A percentile compares a stretch with the other conserved stretches of the same genome.
These are phyloP conservation scores for Candida anglica DNA, from an alignment of 805 yeast species.

Conservation along the genomic window DNA sequence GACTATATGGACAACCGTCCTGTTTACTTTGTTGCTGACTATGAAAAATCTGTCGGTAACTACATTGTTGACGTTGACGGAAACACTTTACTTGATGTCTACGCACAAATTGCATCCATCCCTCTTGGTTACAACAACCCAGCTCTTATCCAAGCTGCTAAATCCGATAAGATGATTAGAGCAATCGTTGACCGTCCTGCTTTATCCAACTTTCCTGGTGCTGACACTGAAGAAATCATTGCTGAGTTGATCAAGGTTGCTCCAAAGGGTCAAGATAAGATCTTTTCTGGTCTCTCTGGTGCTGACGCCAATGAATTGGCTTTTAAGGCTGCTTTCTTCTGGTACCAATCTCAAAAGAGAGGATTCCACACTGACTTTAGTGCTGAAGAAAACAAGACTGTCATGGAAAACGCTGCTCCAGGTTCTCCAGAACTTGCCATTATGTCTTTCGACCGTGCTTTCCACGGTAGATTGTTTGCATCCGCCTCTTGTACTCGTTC, in stretches of 20 bases:
- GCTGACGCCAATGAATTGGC: constrained; percentile 90
- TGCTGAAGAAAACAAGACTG: constrained; percentile 62
- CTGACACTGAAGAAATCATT: constrained; percentile 58
- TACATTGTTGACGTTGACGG: constrained; percentile 81
- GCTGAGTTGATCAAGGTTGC: constrained; percentile 56
- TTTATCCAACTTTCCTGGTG: constrained; percentile 74
- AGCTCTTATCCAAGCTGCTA: constrained; percentile 62
- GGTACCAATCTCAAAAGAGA: constrained; percentile 67
- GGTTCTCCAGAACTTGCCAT: constrained; percentile 87
- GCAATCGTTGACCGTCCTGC: constrained; percentile 85
- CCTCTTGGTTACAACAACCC: constrained; percentile 88
- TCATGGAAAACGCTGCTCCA: constrained; percentile 81
- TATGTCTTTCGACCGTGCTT: constrained; percentile 79
- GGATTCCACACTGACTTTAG: constrained; percentile 61
- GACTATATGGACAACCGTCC: constrained; percentile 69
- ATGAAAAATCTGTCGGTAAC: constrained; percentile 71
- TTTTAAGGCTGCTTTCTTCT: constrained; percentile 83
- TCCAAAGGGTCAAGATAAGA: constrained; percentile 69
- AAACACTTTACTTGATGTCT: constrained; percentile 66
- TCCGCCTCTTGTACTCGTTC: constrained; percentile 89
- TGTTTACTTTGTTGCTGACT: constrained; percentile 73
- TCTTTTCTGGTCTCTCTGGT: constrained; percentile 81
- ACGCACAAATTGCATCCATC: constrained; percentile 82
- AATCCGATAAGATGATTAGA: constrained; percentile 63
- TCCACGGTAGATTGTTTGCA: constrained; percentile 95